Base-by-base conservation (phyloP, 2,329 filamentous ascomycete genomes). In the Pezicula neosporulosa region DNA sequence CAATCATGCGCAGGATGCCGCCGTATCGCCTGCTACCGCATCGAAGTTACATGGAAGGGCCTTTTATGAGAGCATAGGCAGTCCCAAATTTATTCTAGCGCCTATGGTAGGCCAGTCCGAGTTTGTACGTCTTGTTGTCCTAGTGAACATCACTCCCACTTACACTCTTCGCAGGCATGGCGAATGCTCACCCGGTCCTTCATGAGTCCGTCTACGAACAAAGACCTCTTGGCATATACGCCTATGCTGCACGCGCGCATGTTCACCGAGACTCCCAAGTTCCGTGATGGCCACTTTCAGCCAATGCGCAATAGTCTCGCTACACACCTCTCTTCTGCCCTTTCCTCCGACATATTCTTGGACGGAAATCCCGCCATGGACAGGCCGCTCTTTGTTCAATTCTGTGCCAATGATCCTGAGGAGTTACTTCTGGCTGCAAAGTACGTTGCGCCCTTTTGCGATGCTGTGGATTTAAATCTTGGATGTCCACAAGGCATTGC, bases 91-190 rank as follows among this genome's bases (percentile, higher is more conserved):
- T 59, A 83, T 99, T 28, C 80, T 99, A 50, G 94, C 94, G 33
- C 94, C 94, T 35, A 99, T 99, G 94, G 94, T 99, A 19, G 93
- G 99, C 66, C 90, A 97, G 70, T 97, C 91, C 30, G 94, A 99
- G 75, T 97, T 97, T 75, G 92, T 96, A 76, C 59, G 86, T 76
- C 43, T 52, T 56, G 47, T 56, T 48, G 39, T 44, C 45, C 27
- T 37, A 37, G 39, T 43, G 15, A 16, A 4, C 15, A 16, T 10
- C 9, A 44, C 10, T 28, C 12, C 27, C 15, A 42, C 27, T n/a
- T 21, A 27, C 36, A 6, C 35, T 33, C 28, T n/a, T 18, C 38
- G 28, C 58, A 96, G 92, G 94, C 93, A 63, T 99, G 94, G 94
- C 89, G 94, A 62, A 86, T 97, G 79, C 85, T 99, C 59, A 89